Conservation (phyloP, 495 filamentous ascomycete species). For the Xylaria sp. region DNA sequence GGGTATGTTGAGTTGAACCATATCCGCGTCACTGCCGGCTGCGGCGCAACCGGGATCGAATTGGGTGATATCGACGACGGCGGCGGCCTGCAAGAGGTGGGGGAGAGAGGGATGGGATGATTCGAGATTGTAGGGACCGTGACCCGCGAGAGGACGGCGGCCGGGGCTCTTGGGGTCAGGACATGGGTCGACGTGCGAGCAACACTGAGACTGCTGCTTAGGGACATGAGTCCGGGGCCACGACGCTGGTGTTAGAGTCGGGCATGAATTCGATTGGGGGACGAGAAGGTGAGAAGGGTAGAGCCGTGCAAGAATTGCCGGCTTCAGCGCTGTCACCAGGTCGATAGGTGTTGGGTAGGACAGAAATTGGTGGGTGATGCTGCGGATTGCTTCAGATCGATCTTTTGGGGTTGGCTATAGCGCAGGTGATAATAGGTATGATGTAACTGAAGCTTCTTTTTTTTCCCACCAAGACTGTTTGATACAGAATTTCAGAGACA, state of each 20-base stretch:
- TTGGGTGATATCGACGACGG: background rate
- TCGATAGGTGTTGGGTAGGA: background rate
- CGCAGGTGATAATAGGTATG: conserved; percentile 29
- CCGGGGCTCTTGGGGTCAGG: conserved; percentile 33
- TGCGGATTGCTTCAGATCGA: background rate
- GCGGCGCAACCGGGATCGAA: conserved; percentile 23
- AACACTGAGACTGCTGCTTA: conserved; percentile 35
- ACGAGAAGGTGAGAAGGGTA: background rate
- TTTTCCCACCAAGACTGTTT: background rate
- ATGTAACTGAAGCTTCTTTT: conserved; percentile 42
- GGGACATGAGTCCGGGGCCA: conserved; percentile 41
- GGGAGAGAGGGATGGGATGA: conserved; percentile 7
- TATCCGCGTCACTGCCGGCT: conserved; percentile 35
- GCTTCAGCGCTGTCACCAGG: background rate
- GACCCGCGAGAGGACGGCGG: conserved; percentile 28
- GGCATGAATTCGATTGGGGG: conserved; percentile 36
- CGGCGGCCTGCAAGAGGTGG: conserved; percentile 24
- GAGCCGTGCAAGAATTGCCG: conserved; percentile 12
- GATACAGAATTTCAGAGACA: conserved; percentile 8
- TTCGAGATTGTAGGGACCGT: conserved; percentile 22
- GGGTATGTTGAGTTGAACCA: conserved; percentile 47
- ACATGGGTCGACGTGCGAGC: conserved; percentile 40
- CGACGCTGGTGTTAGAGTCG: conserved; percentile 31
- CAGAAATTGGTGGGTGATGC: background rate
- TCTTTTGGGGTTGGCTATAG: background rate